These are phyloP conservation scores for Ceriops decandra DNA, from an alignment of 345 rosid species.

Conservation along the genomic window DNA sequence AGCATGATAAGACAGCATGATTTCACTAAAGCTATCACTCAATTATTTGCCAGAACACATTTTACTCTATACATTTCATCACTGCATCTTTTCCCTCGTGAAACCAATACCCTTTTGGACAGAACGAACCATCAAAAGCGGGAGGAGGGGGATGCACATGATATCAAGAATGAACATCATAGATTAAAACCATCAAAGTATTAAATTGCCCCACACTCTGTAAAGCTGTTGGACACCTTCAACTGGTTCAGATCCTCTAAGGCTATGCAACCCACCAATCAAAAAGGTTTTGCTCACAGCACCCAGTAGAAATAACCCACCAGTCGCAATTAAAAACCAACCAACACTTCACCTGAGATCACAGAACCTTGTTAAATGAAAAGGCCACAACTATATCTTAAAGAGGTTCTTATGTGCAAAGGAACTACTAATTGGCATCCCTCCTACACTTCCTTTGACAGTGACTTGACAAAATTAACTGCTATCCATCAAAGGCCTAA, in stretches of 20 bases:
- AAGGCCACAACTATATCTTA: neutral
- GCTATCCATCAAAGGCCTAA: too few species aligned
- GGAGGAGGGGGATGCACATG: neutral
- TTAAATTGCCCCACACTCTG: neutral
- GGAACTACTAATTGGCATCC: neutral
- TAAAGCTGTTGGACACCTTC: neutral
- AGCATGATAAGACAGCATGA: neutral
- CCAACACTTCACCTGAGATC: neutral
- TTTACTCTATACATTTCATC: neutral
- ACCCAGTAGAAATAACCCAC: constrained; percentile 8
- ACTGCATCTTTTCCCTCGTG: neutral
- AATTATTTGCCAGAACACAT: neutral
- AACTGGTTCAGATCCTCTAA: constrained; percentile 8
- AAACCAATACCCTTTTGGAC: neutral
- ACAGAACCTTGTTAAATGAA: neutral
- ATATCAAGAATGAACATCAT: neutral
- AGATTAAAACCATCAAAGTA: neutral
- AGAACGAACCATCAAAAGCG: neutral
- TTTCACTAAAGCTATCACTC: neutral
- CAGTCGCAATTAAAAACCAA: constrained; percentile 9
- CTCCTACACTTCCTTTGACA: too few species aligned
- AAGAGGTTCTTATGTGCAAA: neutral
- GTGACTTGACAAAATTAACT: too few species aligned
- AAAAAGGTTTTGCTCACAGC: constrained; percentile 1
- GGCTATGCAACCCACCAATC: constrained; percentile 6